Percentiles rank a stretch among this genome's conserved stretches.
phyloP scores from a whole-genome alignment of 2,329 filamentous ascomycete genomes.

The Neofusicoccum sp. region DNA sequence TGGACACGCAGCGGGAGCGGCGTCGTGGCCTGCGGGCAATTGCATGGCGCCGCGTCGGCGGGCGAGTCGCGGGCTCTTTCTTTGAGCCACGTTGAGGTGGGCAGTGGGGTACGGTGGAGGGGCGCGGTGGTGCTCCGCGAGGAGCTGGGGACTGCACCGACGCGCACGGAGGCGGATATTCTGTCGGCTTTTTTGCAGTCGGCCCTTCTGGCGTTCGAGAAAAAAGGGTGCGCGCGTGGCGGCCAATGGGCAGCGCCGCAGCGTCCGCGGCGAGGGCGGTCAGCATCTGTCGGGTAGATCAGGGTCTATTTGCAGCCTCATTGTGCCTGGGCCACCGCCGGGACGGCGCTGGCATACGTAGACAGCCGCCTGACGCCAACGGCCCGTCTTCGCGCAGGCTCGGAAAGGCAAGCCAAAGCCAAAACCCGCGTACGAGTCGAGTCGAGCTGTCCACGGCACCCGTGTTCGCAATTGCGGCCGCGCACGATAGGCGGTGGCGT shows the following conservation, averaged over 20 bases:
- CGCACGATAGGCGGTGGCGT: not conserved
- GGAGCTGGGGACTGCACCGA: not conserved
- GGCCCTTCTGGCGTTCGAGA: conserved; percentile 11
- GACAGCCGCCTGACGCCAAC: not conserved
- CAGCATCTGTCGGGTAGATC: conserved; percentile 10
- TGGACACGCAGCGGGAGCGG: not conserved
- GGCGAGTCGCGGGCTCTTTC: not conserved
- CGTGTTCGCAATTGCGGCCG: not conserved
- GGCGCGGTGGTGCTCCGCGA: not conserved
- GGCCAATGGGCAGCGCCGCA: not conserved
- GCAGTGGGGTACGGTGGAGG: not conserved
- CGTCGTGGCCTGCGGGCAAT: not conserved
- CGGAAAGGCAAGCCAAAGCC: not conserved
- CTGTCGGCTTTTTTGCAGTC: not conserved
- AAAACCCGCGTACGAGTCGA: not conserved
- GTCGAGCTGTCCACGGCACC: not conserved
- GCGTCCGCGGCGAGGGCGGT: not conserved
- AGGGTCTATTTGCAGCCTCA: conserved; percentile 15
- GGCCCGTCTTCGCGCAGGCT: not conserved
- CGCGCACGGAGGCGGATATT: not conserved
- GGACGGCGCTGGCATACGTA: not conserved
- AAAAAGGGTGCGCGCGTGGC: not conserved
- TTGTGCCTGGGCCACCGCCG: not conserved
- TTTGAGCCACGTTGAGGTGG: not conserved
- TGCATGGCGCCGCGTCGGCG: not conserved